Conservation (phyloP, 1,284 basidiomycete genomes). For the Ustilago bromivora region DNA sequence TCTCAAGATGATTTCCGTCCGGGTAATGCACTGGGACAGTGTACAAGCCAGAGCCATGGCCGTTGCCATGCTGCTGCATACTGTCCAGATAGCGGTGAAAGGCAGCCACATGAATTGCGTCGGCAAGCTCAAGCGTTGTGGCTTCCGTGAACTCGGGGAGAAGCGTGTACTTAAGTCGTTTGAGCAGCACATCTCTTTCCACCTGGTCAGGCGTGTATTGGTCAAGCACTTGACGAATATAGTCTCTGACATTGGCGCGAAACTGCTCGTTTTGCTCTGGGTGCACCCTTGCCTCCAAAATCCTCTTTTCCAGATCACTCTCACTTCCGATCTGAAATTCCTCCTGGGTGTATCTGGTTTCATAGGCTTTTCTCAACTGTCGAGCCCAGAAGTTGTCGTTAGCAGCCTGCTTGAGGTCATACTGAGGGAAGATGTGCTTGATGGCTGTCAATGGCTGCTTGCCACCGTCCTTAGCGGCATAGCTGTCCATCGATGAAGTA, state of each 20-base stretch:
- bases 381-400: slow-evolving; percentile 32
- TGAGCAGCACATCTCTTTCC: background rate
- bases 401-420: slow-evolving; percentile 32
- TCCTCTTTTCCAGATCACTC: slow-evolving; percentile 6
- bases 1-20: background rate
- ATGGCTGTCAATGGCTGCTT: slow-evolving; percentile 26
- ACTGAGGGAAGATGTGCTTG: slow-evolving; percentile 11
- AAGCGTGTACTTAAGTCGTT: slow-evolving; percentile 14
- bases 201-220: background rate
- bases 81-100: slow-evolving; percentile 25
- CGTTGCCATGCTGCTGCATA: background rate
- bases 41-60: background rate
- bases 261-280: background rate
- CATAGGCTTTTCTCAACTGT: slow-evolving; percentile 10
- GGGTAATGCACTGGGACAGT: slow-evolving; percentile 1
- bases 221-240: background rate
- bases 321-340: background rate
- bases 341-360: background rate
- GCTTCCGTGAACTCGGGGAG: slow-evolving; percentile 26
- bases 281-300: slow-evolving; percentile 8
- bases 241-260: background rate
- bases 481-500: slow-evolving; percentile 28
- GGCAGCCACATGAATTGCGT: slow-evolving; percentile 36
- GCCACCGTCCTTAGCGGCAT: slow-evolving; percentile 24
- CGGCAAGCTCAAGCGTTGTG: slow-evolving; percentile 38